Base-by-base conservation (phyloP, 306 rosid genomes). In the Glycine soja region DNA sequence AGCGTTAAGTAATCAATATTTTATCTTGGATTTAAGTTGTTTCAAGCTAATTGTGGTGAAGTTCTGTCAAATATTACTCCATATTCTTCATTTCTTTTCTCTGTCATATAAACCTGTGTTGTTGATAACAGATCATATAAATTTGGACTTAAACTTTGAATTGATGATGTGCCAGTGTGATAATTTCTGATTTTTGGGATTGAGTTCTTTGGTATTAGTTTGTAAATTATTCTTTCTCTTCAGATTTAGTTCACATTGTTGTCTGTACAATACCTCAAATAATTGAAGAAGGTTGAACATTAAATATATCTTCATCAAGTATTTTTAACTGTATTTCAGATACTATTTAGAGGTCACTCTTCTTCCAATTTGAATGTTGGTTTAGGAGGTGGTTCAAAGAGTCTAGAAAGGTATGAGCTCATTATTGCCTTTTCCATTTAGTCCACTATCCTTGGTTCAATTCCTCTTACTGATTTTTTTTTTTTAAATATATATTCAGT, bases 401-500 rank as follows among this genome's bases (percentile, higher is more conserved):
- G 76, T 82, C 85, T 84, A 43, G 81, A 82, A 50, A 87, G 90
- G 98, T 92, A 88, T 78, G 84, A 32, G 12, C 76, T 82, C 9
- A 4, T 47, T 74, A 14, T 78, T 75, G 59, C 52, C 57, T 56
- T 61, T 77, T 72, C 64, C 2, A 3, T 46, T 36, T 46, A 15
- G 65, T 75, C 74, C 61, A 47, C 16, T 70, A 42, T 63, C 66
- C 7, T 69, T 24, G 16, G 59, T 62, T 80, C 46, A 57, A 58
- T 58, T 24, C 19, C 77, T 74, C 78, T 72, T 77, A 70, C 76
- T 79, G 18, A 0, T 46, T 46, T 46, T 46, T 8, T 76, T 64
- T 56, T 15, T 0, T 24, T 0, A 24, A 42, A 7, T 38, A 42
- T 42, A 56, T 62, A 43, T 91, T 83, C 91, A 93, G 97, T 75